phyloP scores from a whole-genome alignment of 768 basidiomycete species.

The Royoungia palumana region DNA sequence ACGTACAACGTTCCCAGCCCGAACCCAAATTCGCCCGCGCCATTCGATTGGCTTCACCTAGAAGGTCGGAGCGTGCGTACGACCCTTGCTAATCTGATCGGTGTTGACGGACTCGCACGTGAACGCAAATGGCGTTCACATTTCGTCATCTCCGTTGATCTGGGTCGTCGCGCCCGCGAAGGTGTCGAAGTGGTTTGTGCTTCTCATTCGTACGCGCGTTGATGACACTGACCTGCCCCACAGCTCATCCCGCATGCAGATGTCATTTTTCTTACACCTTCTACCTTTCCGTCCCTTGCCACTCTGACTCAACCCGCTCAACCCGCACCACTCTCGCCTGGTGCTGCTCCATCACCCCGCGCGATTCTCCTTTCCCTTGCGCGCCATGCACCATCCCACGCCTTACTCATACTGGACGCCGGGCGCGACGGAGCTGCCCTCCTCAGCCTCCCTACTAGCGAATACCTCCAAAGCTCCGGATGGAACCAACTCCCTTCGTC shows the following conservation, averaged over 20 bases:
- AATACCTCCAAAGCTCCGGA: slow-evolving; percentile 83
- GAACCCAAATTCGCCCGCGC: slow-evolving; percentile 62
- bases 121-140: slow-evolving; percentile 83
- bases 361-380: slow-evolving; percentile 74
- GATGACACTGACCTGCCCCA: not conserved
- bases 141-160: slow-evolving; percentile 78
- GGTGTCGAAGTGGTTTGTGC: slow-evolving; percentile 73
- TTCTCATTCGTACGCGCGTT: not conserved
- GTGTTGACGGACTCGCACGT: slow-evolving; percentile 75
- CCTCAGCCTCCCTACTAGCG: slow-evolving; percentile 75
- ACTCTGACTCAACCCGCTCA: not conserved
- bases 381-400: slow-evolving; percentile 64
- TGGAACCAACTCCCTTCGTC: slow-evolving; percentile 45
- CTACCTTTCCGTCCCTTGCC: slow-evolving; percentile 24
- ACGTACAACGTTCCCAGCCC: slow-evolving; percentile 26
- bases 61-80: slow-evolving; percentile 80
- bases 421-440: slow-evolving; percentile 78
- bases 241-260: slow-evolving; percentile 83
- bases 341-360: slow-evolving; percentile 59
- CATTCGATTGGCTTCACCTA: slow-evolving; percentile 85
- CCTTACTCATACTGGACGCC: slow-evolving; percentile 80
- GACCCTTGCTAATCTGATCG: slow-evolving; percentile 72
- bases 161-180: slow-evolving; percentile 69
- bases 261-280: slow-evolving; percentile 61
- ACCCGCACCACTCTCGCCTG: slow-evolving; percentile 30